Evolutionary conservation across 257 asterid genomes (phyloP), one percentile per base, ranked within the genome.

Genomic region (Scutellaria barbata): DNA sequence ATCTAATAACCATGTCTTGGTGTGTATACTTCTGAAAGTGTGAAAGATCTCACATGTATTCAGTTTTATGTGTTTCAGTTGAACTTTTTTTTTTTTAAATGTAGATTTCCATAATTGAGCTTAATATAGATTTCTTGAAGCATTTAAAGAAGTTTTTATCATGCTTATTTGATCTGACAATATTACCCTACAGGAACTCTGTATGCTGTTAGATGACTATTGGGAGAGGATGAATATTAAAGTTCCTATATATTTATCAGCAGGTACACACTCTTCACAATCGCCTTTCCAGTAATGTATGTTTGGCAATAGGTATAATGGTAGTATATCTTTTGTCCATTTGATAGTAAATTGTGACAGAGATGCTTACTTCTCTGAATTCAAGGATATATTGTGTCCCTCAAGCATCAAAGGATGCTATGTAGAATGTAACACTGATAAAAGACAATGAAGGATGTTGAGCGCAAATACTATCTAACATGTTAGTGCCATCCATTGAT

Each of bases 141-240:
- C 55, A 67, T 53, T 18, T 69, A 1, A 30, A 47, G 25, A 62
- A 63, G 17, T 39, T 11, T 42, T 43, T 40, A 10, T 17, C 57
- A 11, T 59, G 73, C 35, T 9, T 72, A 52, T 55, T 54, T 77
- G 69, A 68, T 55, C 59, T 77, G 69, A 68, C 56, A 52, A 30
- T 54, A n/a, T 75, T 77, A 22, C 65, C 30, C 57, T 70, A 54
- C 84, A 92, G 99, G 99, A 94, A 76, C 88, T 94, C 41, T 94
- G 99, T 68, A 87, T 91, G 97, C 78, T 94, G 64, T 78, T 94
- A 79, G 97, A 91, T 72, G 97, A 89, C 79, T 94, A 87, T 59
- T 89, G 99, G 97, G 97, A 91, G 85, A 77, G 88, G 66, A 88
- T 83, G 96, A 86, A 94, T 77, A 89, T 94, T 68, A 83, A 82